Base-by-base conservation (phyloP, 768 basidiomycete genomes). In the Amanita jacksonii region DNA sequence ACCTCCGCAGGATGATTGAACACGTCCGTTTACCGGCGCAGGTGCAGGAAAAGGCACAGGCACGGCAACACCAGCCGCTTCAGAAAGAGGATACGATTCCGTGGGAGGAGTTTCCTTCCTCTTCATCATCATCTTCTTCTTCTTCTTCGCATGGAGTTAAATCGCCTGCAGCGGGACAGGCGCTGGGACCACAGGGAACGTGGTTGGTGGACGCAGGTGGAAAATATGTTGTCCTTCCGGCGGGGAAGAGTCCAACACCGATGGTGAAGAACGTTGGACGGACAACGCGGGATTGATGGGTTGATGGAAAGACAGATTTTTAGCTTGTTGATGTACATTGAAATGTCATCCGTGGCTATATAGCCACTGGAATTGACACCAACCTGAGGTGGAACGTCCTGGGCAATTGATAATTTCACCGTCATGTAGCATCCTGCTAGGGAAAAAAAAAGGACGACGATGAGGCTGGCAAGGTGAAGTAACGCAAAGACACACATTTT, bases 151-250 rank as follows among this genome's bases (percentile, higher is more conserved):
- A 8, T 8, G 7, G 19, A 19, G 25, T 18, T 13, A 8, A 20
- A 25, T n/a, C 27, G 19, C 1, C 33, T 24, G 4, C 10, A n/a
- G 9, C 8, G 8, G 15, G 34, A 23, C 43, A 2, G 19, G 43
- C 34, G 1, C 24, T 43, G 24, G 33, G 43, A 24, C 34, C 43
- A 5, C 24, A 36, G n/a, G 42, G 32, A 8, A 43, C 32, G 18
- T 43, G 43, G 43, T 36, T 43, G 32, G 18, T 36, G 24, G 24
- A 43, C 16, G 34, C 34, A 4, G 42, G 13, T 3, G 41, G 34
- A 31, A 23, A 33, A 4, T 42, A 15, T n/a, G 9, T 33, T 3
- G 30, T 42, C 1, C 16, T 8, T 33, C 41, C 22, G 10, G 22
- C 20, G 7, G 5, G 12, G 15, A 23, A n/a, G 4, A 32, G 41